Conservation (phyloP, 768 basidiomycete species). For the Vararia minispora region DNA sequence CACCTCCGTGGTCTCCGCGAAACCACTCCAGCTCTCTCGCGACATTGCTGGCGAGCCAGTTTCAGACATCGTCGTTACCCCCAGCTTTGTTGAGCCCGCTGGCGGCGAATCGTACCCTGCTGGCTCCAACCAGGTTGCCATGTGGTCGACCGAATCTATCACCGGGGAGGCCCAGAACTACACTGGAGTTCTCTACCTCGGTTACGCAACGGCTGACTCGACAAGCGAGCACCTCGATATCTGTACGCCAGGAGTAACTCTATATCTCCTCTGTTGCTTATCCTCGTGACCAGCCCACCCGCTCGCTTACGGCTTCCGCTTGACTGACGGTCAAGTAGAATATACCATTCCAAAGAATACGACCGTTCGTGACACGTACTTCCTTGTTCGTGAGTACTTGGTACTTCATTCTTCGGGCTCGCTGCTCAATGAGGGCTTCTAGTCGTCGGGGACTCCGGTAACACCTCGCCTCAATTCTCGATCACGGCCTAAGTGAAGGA, state of each 20-base stretch:
- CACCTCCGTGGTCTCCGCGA: constrained; percentile 1
- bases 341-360: neutral
- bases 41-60: neutral
- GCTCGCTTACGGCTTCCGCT: neutral
- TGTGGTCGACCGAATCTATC: constrained; percentile 1
- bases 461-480: constrained; percentile 20
- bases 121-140: neutral
- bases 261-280: neutral
- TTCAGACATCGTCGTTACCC: constrained; percentile 1
- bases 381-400: constrained; percentile 6
- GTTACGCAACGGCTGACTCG: neutral
- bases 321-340: neutral
- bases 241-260: neutral
- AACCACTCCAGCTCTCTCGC: too few species aligned
- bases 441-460: constrained; percentile 41
- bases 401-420: neutral
- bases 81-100: neutral
- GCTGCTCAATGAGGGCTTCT: too few species aligned
- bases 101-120: neutral
- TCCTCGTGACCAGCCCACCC: neutral
- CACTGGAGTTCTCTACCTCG: constrained; percentile 4
- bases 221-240: constrained; percentile 2
- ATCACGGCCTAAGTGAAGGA: constrained; percentile 11
- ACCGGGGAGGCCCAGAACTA: neutral
- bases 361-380: neutral